Conservation (phyloP, 2,329 filamentous ascomycete species). For the Xylaria sp. region DNA sequence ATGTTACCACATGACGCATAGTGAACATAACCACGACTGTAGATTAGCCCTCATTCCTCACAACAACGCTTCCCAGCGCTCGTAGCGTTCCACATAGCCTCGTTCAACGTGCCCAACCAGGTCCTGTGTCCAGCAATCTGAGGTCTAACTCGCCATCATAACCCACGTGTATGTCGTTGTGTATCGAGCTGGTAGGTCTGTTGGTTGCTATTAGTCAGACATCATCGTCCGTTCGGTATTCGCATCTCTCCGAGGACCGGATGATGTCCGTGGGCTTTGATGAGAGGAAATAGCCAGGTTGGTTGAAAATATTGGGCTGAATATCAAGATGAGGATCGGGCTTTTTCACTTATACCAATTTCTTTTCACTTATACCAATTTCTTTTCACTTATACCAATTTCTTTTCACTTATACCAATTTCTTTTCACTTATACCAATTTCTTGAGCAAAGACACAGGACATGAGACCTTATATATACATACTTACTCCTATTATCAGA, state of each 20-base stretch:
- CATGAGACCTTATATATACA: too few species aligned
- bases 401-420: too few species aligned
- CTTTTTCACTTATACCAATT: too few species aligned
- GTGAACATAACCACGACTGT: not conserved
- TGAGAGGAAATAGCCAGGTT: not conserved
- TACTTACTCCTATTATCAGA: too few species aligned
- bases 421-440: too few species aligned
- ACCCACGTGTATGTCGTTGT: not conserved
- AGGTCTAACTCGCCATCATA: conserved; percentile 13
- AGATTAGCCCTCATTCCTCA: not conserved
- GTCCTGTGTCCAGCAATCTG: conserved; percentile 14
- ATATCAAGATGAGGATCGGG: not conserved
- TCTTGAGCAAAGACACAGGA: too few species aligned
- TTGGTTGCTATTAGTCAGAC: not conserved
- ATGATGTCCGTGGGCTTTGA: not conserved
- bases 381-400: too few species aligned
- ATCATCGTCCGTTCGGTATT: not conserved
- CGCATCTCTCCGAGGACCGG: not conserved
- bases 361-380: not conserved
- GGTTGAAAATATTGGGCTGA: not conserved
- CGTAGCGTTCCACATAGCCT: conserved; percentile 11
- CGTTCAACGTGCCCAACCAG: conserved; percentile 12
- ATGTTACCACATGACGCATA: not conserved
- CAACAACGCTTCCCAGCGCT: not conserved
- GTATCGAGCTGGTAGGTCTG: not conserved